A percentile compares a stretch with the other conserved stretches of the same genome.
Evolutionary conservation across 306 rosid genomes (phyloP).

Genomic region (Pyrus pyrifolia): DNA sequence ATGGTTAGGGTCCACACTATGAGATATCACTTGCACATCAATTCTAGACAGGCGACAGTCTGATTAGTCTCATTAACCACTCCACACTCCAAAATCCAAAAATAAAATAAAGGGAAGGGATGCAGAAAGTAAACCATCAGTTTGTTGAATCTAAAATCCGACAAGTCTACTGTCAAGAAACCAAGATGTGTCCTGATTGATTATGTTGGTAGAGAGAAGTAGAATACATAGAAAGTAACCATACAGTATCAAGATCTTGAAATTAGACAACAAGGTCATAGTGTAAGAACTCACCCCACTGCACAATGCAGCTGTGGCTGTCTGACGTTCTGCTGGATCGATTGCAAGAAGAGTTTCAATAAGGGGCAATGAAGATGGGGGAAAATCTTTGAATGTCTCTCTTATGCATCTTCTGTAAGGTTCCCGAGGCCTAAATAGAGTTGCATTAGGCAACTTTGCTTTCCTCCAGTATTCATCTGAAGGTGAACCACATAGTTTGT

Average conservation of each 20-base stretch:
- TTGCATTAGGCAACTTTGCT: constrained; percentile 83
- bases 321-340: constrained; percentile 80
- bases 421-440: constrained; percentile 72
- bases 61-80: neutral
- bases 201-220: neutral
- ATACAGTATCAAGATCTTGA: neutral
- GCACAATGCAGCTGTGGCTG: constrained; percentile 71
- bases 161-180: neutral
- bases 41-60: neutral
- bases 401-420: constrained; percentile 74
- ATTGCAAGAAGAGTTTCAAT: constrained; percentile 78
- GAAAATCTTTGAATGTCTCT: constrained; percentile 77
- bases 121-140: neutral
- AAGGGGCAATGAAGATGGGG: constrained; percentile 69
- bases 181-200: neutral
- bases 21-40: neutral
- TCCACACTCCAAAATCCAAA: neutral
- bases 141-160: neutral
- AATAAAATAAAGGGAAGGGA: neutral
- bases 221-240: constrained; percentile 11
- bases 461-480: constrained; percentile 86
- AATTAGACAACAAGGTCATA: neutral
- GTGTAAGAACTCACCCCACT: constrained; percentile 54
- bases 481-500: constrained; percentile 92
- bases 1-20: constrained; percentile 9